phyloP scores from a whole-genome alignment of 768 basidiomycete species.

The Lanmaoa rubissima region DNA sequence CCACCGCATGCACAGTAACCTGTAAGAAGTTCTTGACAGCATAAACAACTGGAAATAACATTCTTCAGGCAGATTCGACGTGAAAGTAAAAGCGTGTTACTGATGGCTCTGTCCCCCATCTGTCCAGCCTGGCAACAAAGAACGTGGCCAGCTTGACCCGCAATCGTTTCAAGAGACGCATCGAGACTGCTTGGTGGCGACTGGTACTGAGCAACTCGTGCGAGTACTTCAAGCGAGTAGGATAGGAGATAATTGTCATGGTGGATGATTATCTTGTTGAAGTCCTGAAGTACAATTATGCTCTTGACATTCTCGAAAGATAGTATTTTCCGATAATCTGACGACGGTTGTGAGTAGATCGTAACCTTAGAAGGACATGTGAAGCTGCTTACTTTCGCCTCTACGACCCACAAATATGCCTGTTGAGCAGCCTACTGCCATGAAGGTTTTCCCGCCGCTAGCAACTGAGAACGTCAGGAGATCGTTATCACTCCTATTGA shows the following conservation, averaged over 20 bases:
- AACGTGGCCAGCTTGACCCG: conserved; percentile 52
- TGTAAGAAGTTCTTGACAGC: conserved; percentile 61
- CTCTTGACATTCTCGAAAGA: conserved; percentile 46
- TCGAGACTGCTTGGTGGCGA: conserved; percentile 46
- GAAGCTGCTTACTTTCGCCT: conserved; percentile 47
- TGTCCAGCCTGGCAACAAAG: conserved; percentile 59
- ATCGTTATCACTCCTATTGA: background rate
- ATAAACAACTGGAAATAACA: conserved; percentile 55
- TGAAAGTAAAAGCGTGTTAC: conserved; percentile 38
- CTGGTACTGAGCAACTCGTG: conserved; percentile 53
- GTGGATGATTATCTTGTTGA: conserved; percentile 69
- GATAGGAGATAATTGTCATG: conserved; percentile 55
- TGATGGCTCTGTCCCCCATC: conserved; percentile 51
- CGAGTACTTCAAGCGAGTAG: conserved; percentile 72
- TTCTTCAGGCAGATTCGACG: conserved; percentile 4
- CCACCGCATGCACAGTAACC: conserved; percentile 53
- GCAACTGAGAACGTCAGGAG: conserved; percentile 34
- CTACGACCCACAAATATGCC: conserved; percentile 67
- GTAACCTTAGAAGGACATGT: background rate
- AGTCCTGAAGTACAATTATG: conserved; percentile 56
- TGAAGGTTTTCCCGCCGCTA: conserved; percentile 48
- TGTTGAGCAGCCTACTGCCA: conserved; percentile 63
- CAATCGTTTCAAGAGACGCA: conserved; percentile 60
- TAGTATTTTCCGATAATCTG: conserved; percentile 64
- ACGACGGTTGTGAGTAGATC: background rate